These are phyloP conservation scores for Rhodosorus marinus DNA, from an alignment of 23 red algal genomes.

Conservation along the genomic window DNA sequence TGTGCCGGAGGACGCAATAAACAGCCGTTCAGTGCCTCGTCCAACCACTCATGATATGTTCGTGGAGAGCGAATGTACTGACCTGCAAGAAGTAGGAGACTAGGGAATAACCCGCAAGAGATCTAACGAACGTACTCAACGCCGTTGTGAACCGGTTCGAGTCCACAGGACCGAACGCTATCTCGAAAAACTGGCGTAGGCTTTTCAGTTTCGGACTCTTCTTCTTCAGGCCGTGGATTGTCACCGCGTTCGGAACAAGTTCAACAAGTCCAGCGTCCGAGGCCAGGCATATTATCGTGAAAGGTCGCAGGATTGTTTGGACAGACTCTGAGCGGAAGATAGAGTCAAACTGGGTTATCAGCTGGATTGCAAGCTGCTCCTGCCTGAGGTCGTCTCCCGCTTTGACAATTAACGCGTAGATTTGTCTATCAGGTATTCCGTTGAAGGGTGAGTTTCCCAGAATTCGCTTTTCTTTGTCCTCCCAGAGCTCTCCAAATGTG, in stretches of 20 bases:
- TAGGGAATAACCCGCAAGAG: slow-evolving; percentile 89
- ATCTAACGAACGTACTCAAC: slow-evolving; percentile 59
- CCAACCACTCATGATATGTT: too few relatives aligned
- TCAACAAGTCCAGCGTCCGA: slow-evolving; percentile 86
- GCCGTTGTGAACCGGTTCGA: slow-evolving; percentile 34
- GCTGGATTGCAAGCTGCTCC: slow-evolving; percentile 84
- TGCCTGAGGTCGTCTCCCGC: slow-evolving; percentile 88
- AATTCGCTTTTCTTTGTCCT: slow-evolving; percentile 42
- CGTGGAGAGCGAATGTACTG: too few relatives aligned
- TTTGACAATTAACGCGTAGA: slow-evolving; percentile 93
- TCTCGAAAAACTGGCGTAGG: slow-evolving; percentile 71
- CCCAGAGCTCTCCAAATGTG: slow-evolving; percentile 75
- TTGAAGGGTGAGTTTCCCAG: slow-evolving; percentile 62
- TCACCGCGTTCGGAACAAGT: slow-evolving; percentile 59
- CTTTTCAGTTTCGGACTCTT: slow-evolving; percentile 62
- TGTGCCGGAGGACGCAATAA: too few relatives aligned
- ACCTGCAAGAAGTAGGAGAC: slow-evolving; percentile 94
- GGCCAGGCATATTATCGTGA: slow-evolving; percentile 68
- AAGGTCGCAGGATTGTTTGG: slow-evolving; percentile 52
- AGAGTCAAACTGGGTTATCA: slow-evolving; percentile 73
- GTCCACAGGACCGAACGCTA: slow-evolving; percentile 44
- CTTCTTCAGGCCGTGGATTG: slow-evolving; percentile 86
- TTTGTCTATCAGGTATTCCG: slow-evolving; percentile 18
- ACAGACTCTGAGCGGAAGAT: slow-evolving; percentile 68
- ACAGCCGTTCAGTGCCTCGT: too few relatives aligned